These are phyloP conservation scores for Leccinum griseonigrum DNA, from an alignment of 1,284 basidiomycete species.

Conservation along the genomic window DNA sequence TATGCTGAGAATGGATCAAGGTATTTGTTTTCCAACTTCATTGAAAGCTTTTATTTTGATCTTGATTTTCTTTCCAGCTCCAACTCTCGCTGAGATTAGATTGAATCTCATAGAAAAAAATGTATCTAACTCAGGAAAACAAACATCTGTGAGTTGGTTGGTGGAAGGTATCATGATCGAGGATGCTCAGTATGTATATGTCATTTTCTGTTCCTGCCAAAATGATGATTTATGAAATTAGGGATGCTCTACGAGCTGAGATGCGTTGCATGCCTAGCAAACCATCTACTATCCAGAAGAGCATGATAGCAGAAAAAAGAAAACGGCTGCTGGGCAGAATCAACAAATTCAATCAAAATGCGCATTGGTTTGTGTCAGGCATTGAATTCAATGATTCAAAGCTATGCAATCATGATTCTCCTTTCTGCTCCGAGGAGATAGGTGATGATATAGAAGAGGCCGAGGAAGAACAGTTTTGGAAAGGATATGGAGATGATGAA, in stretches of 20 bases:
- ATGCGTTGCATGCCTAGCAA: background rate
- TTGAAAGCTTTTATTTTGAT: background rate
- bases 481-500: no score
- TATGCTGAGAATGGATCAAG: background rate
- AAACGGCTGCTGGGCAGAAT: background rate
- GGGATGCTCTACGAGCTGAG: constrained; percentile 3
- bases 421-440: background rate
- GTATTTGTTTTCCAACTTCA: background rate
- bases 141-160: background rate
- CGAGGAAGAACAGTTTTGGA: no score
- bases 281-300: background rate
- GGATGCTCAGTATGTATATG: constrained; percentile 7
- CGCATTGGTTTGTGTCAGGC: background rate
- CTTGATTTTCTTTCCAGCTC: background rate
- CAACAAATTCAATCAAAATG: constrained; percentile 5
- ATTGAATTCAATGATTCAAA: background rate
- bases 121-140: background rate
- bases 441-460: background rate
- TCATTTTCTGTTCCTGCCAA: background rate
- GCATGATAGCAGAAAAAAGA: background rate
- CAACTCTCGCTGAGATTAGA: background rate
- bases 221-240: background rate
- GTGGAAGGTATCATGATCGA: constrained; percentile 8
- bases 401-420: background rate
- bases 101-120: background rate